A percentile compares a stretch with the other conserved stretches of the same genome.
These are phyloP conservation scores for Cryphonectria japonica DNA, from an alignment of 2,329 filamentous ascomycete species.

Conservation along the genomic window DNA sequence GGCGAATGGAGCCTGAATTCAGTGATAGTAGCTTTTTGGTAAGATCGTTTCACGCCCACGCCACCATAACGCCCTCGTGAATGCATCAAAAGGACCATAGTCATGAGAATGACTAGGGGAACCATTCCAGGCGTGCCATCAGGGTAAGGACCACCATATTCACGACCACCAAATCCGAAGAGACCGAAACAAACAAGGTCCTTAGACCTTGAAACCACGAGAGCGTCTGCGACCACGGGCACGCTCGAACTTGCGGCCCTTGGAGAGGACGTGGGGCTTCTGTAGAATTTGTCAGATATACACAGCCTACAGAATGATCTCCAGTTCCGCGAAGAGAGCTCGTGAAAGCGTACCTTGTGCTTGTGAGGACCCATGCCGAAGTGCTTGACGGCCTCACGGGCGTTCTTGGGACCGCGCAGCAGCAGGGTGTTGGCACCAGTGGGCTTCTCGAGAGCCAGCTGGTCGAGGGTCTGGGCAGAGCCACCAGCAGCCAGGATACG, in stretches of 20 bases:
- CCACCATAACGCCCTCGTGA: conserved; percentile 43
- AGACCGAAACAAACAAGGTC: conserved; percentile 34
- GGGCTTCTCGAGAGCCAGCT: conserved; percentile 92
- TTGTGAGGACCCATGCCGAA: conserved; percentile 98
- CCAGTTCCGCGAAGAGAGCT: not conserved
- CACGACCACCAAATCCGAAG: conserved; percentile 23
- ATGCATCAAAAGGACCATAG: conserved; percentile 28
- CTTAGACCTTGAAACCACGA: conserved; percentile 99
- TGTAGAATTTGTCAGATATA: conserved; percentile 48
- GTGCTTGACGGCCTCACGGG: conserved; percentile 97
- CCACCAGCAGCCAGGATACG: conserved; percentile 92
- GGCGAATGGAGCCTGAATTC: conserved; percentile 30
- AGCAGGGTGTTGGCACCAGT: conserved; percentile 97
- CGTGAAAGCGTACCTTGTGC: conserved; percentile 74
- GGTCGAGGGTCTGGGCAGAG: conserved; percentile 93
- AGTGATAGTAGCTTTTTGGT: conserved; percentile 34
- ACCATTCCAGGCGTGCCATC: conserved; percentile 19
- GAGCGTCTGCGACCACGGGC: conserved; percentile 98
- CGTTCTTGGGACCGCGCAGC: conserved; percentile 97
- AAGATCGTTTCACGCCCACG: conserved; percentile 34
- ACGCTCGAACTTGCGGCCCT: conserved; percentile 99
- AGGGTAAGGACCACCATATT: conserved; percentile 16
- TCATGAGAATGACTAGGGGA: conserved; percentile 25
- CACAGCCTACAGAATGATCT: not conserved
- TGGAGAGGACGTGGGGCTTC: conserved; percentile 97